Evolutionary conservation across 495 filamentous ascomycete species (phyloP), one percentile per base, ranked within the genome.

Genomic region (Aspergillus funiculosus): DNA sequence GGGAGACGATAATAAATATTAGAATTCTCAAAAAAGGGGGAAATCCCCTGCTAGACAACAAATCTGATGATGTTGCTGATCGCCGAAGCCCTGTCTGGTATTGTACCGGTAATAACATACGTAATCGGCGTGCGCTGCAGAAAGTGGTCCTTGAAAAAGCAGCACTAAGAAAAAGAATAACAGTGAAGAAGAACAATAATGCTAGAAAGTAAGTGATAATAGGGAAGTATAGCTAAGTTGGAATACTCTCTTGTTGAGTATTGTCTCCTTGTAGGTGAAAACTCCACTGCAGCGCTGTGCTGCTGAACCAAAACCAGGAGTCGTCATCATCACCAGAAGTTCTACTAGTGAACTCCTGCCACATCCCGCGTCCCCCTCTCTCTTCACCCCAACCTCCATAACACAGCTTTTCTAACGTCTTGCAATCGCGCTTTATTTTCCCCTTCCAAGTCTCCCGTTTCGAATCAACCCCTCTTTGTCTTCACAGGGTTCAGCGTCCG

Each of bases 281-380:
- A n/a, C n/a, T n/a, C n/a, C n/a, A n/a, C n/a, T n/a, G n/a, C n/a
- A n/a, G n/a, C n/a, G n/a, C n/a, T n/a, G n/a, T n/a, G n/a, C n/a
- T n/a, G n/a, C n/a, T n/a, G n/a, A 45, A 45, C 31, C 13, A 21
- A 36, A 43, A 19, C 34, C 22, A 14, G 43, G 44, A 47, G 44
- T 47, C 44, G 44, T 48, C 50, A 41, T 52, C 50, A 43, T 39
- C 39, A 27, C 39, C 18, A 48, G 18, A 44, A 43, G 50, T n/a
- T n/a, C n/a, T n/a, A 26, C 49, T 42, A 49, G 11, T 41, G 25
- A 44, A 32, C 48, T 45, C 25, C 14, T 22, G 19, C 31, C 24
- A 29, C 14, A 30, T 51, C 18, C 41, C 41, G 20, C 47, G 48
- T 52, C 50, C 39, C 50, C 34, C 50, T 39, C n/a, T n/a, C n/a